phyloP scores from a whole-genome alignment of 2,329 filamentous ascomycete genomes.

The Colletotrichum lindemuthianum region DNA sequence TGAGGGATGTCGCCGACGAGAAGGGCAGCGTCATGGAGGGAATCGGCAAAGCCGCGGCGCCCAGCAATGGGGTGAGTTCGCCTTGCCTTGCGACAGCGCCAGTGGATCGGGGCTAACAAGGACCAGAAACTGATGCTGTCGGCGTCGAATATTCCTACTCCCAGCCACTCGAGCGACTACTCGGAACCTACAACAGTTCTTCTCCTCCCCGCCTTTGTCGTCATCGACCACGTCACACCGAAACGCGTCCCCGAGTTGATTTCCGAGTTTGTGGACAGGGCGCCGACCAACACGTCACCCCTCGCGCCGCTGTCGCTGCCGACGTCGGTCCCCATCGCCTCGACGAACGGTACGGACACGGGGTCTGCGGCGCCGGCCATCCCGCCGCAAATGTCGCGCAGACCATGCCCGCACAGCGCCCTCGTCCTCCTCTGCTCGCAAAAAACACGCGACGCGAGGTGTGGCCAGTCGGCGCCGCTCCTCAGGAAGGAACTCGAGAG shows the following conservation, averaged over 20 bases:
- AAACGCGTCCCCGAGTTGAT: slow-evolving; percentile 78
- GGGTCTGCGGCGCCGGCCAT: slow-evolving; percentile 41
- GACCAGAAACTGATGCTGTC: slow-evolving; percentile 85
- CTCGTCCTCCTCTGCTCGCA: slow-evolving; percentile 95
- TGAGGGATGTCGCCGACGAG: slow-evolving; percentile 87
- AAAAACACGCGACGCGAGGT: slow-evolving; percentile 91
- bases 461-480: slow-evolving; percentile 91
- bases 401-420: slow-evolving; percentile 82
- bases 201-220: slow-evolving; percentile 84
- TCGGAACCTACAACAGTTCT: slow-evolving; percentile 80
- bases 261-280: slow-evolving; percentile 72
- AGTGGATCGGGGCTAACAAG: slow-evolving; percentile 18
- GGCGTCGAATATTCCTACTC: slow-evolving; percentile 89
- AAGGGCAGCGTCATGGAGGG: slow-evolving; percentile 86
- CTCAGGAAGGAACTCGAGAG: slow-evolving; percentile 90
- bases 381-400: slow-evolving; percentile 51
- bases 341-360: slow-evolving; percentile 16
- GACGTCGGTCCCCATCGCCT: slow-evolving; percentile 44
- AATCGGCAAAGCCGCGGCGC: slow-evolving; percentile 66
- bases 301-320: slow-evolving; percentile 56
- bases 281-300: slow-evolving; percentile 78
- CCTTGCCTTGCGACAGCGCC: too few species aligned
- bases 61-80: slow-evolving; percentile 73
- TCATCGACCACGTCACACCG: slow-evolving; percentile 86
- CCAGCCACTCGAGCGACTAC: slow-evolving; percentile 71